Base-by-base conservation (phyloP, 306 rosid genomes). In the Sicyos baderoa region DNA sequence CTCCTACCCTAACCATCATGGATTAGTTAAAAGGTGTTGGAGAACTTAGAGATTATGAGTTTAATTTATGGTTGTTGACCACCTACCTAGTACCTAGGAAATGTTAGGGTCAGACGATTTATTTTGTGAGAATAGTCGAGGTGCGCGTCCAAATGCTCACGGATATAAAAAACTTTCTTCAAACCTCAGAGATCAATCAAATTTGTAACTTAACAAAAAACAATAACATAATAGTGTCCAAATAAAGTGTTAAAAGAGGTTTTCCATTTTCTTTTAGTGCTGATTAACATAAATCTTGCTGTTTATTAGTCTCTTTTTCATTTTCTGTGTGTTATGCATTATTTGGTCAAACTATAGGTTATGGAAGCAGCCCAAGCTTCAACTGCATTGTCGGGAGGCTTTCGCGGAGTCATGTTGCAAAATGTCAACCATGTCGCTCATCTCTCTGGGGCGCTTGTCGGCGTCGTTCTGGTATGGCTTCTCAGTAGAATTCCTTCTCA, bases 291-390 rank as follows among this genome's bases (percentile, higher is more conserved):
- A n/a, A n/a, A 50, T 50, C 21, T 50, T 50, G 21, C 3, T 50
- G n/a, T 50, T 50, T 16, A 50, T 50, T 49, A 14, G 53, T 9
- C 15, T 54, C 16, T 11, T 29, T 12, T 53, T 53, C 12, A 9
- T 37, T 53, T 18, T 11, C 11, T 35, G 18, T 42, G 53, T 4
- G 47, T 68, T 72, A 35, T 63, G 71, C 71, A 69, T 27, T 22
- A 70, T 65, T 66, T 72, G 75, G 59, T 42, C 49, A 61, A 72
- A 61, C 74, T 44, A 58, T 73, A 90, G 99, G 94, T 93, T 60
- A 86, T 90, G 99, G 99, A 90, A 82, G 96, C 97, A 67, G 99
- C 99, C 42, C 97, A 93, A 78, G 91, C 99, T 72, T 90, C 97
- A 9, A 83, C 97, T 3, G 84, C 92, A 40, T 63, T 91, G 40